Base-by-base conservation (phyloP, 495 filamentous ascomycete genomes). In the Penicillium daleae region DNA sequence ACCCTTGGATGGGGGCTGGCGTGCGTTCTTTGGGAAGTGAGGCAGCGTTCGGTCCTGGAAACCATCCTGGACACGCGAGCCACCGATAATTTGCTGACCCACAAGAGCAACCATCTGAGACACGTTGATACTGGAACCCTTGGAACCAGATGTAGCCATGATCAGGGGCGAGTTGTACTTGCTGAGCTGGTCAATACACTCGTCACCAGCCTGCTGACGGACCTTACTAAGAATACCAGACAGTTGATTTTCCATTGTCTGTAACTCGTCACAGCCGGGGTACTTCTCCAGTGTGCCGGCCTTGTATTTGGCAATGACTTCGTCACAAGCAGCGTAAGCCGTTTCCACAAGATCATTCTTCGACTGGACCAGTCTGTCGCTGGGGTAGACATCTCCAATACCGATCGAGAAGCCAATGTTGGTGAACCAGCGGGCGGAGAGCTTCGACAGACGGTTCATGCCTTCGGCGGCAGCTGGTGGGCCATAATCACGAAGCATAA, bases 81-180 rank as follows among this genome's bases (percentile, higher is more conserved):
- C 92, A 40, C 88, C 88, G 69, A 99, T 98, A 83, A 97, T 97
- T 69, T 99, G 95, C 74, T 99, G 95, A 61, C 95, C 95, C 66
- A 99, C 95, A 64, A 92, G 89, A 35, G 96, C 93, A 73, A 98
- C 89, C 95, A 99, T 99, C 80, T 99, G 95, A 26, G 96, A 94
- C 52, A 99, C 95, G 80, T 99, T 99, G 83, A 98, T 97, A 70
- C 89, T 89, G 2, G 92, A 97, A 69, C 95, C 89, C 76, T 99
- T 99, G 39, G 95, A 97, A 33, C 95, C 95, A 9, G 91, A 97
- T 48, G 90, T 96, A 50, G 95, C 95, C 95, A 99, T 99, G 80
- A 97, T 90, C 67, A 97, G 80, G 10, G 95, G 93, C 3, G 95
- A 89, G 69, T 99, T 99, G 80, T 92, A 92, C 62, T 87, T 90